A percentile compares a stretch with the other conserved stretches of the same genome.
phyloP scores from a whole-genome alignment of 306 rosid genomes.

The Ormosia emarginata region DNA sequence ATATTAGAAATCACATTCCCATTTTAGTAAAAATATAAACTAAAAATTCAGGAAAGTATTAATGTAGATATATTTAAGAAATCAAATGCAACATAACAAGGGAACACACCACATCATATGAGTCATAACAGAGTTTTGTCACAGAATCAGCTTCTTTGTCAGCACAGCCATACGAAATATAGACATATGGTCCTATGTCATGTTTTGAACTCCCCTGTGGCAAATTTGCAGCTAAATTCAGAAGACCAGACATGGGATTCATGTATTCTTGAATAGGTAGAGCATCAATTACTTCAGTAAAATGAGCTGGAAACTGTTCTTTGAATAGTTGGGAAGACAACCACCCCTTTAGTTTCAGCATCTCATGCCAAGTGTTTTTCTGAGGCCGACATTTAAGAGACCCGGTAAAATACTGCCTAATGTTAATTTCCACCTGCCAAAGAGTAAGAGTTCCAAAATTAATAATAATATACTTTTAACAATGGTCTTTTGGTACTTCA shows the following conservation, averaged over 20 bases:
- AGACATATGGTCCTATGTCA: constrained; percentile 80
- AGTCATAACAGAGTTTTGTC: constrained; percentile 64
- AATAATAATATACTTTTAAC: neutral
- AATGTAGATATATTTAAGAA: constrained; percentile 10
- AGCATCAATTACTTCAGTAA: constrained; percentile 63
- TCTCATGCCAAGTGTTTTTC: constrained; percentile 63
- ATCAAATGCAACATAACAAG: constrained; percentile 6
- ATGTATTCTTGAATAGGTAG: constrained; percentile 91
- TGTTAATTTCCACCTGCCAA: constrained; percentile 88
- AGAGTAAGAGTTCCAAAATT: constrained; percentile 19
- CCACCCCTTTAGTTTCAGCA: constrained; percentile 81
- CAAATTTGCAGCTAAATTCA: constrained; percentile 78
- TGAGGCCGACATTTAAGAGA: constrained; percentile 60
- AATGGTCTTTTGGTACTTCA: neutral
- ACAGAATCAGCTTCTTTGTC: constrained; percentile 64
- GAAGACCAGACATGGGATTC: constrained; percentile 85
- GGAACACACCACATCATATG: constrained; percentile 76
- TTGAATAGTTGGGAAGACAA: constrained; percentile 83
- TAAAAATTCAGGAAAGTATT: neutral
- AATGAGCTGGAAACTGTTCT: constrained; percentile 91
- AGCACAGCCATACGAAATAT: constrained; percentile 68
- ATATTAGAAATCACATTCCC: neutral
- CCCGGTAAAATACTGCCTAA: constrained; percentile 78
- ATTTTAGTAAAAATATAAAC: neutral
- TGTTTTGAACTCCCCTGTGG: constrained; percentile 63